These are phyloP conservation scores for Amauroascus niger DNA, from an alignment of 2,329 filamentous ascomycete genomes.

Conservation along the genomic window DNA sequence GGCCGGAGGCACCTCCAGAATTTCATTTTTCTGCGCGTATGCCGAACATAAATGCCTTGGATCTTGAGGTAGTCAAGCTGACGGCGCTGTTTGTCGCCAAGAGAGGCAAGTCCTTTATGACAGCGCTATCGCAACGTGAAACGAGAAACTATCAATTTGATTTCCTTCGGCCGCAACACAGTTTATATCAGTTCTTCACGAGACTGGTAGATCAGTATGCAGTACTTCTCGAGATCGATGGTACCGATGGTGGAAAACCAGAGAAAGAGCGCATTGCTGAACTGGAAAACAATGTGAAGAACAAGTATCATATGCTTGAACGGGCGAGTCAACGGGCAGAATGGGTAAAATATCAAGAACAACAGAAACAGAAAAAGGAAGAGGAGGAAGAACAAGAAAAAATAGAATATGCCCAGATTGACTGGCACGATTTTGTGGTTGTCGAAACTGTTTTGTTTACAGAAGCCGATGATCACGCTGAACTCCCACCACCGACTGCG, in stretches of 20 bases:
- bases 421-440: constrained; percentile 96
- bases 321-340: constrained; percentile 78
- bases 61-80: constrained; percentile 62
- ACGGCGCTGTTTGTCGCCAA: constrained; percentile 89
- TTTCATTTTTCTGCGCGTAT: constrained; percentile 93
- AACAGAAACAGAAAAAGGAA: constrained; percentile 79
- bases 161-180: constrained; percentile 90
- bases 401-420: constrained; percentile 70
- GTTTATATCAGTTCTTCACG: constrained; percentile 90
- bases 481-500: constrained; percentile 79
- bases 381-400: constrained; percentile 77
- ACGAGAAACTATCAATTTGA: constrained; percentile 89
- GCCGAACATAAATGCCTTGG: constrained; percentile 93
- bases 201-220: constrained; percentile 89
- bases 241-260: constrained; percentile 58
- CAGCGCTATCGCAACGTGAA: constrained; percentile 77
- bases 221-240: constrained; percentile 59
- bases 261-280: constrained; percentile 63
- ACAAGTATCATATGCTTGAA: constrained; percentile 70
- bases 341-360: constrained; percentile 73
- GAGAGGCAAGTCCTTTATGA: constrained; percentile 87
- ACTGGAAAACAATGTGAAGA: constrained; percentile 62
- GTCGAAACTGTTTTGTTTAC: constrained; percentile 91
- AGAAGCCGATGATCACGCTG: constrained; percentile 73
- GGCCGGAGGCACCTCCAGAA: constrained; percentile 72